These are phyloP conservation scores for Castanea mollissima DNA, from an alignment of 306 rosid genomes.

Conservation along the genomic window DNA sequence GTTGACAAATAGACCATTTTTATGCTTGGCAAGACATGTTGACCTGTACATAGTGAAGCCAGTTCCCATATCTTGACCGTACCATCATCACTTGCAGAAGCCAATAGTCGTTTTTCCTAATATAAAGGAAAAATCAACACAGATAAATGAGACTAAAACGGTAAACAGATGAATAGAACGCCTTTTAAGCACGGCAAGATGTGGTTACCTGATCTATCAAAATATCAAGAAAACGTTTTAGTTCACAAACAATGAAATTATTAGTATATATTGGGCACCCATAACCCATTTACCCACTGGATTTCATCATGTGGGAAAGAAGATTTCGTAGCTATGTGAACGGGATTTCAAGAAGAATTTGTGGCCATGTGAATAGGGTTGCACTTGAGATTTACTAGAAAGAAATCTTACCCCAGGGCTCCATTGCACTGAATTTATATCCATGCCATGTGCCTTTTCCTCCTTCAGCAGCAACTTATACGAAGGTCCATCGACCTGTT, in stretches of 20 bases:
- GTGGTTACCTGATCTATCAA: background rate
- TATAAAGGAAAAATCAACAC: background rate
- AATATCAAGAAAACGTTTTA: background rate
- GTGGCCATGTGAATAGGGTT: background rate
- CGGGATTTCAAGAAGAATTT: background rate
- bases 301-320: background rate
- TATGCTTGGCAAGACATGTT: background rate
- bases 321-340: too few relatives aligned
- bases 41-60: background rate
- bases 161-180: background rate
- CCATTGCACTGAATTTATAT: conserved; percentile 82
- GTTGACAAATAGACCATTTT: background rate
- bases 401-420: conserved; percentile 80
- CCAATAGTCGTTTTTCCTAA: background rate
- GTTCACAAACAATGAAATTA: background rate
- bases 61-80: conserved; percentile 2
- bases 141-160: background rate
- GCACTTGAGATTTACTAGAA: background rate
- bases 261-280: background rate
- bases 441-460: conserved; percentile 84
- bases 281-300: background rate
- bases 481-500: conserved; percentile 61
- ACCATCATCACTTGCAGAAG: conserved; percentile 11
- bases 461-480: conserved; percentile 67
- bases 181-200: background rate